These are phyloP conservation scores for Rubia occidens DNA, from an alignment of 305 asterid species.

Conservation along the genomic window DNA sequence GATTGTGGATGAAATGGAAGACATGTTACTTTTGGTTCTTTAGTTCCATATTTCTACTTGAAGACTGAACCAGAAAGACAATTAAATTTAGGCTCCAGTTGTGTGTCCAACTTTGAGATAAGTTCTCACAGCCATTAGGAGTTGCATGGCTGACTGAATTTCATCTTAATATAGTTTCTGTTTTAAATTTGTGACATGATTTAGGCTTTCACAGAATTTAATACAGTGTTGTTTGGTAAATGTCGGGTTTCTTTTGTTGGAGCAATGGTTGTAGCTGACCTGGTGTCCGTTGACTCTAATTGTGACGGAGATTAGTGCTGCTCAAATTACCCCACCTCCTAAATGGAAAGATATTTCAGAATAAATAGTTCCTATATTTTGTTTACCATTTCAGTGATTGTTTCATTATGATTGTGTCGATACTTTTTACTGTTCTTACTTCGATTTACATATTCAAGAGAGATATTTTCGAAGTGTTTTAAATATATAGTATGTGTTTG, in stretches of 20 bases:
- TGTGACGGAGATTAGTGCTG: too few species aligned
- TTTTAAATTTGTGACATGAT: not conserved
- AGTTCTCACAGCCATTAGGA: not conserved
- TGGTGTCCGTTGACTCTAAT: too few species aligned
- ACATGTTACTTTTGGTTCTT: not conserved
- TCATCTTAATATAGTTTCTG: not conserved
- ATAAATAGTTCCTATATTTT: too few species aligned
- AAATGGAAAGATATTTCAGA: conserved; percentile 84
- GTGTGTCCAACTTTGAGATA: not conserved
- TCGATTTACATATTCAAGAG: not conserved
- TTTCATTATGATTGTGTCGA: not conserved
- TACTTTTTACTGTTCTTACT: not conserved
- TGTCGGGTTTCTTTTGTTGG: too few species aligned
- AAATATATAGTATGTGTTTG: too few species aligned
- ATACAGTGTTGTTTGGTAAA: too few species aligned
- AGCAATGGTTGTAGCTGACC: too few species aligned
- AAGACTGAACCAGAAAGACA: not conserved
- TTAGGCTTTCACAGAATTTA: too few species aligned
- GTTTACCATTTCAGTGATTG: not conserved
- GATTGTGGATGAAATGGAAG: not conserved
- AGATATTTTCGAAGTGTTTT: not conserved
- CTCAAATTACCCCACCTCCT: conserved; percentile 66
- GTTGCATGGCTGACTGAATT: not conserved
- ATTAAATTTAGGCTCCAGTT: not conserved
- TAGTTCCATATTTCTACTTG: not conserved